Evolutionary conservation across 2,329 filamentous ascomycete species (phyloP), one percentile per base, ranked within the genome.

Genomic region (Macrophomina phaseolina): DNA sequence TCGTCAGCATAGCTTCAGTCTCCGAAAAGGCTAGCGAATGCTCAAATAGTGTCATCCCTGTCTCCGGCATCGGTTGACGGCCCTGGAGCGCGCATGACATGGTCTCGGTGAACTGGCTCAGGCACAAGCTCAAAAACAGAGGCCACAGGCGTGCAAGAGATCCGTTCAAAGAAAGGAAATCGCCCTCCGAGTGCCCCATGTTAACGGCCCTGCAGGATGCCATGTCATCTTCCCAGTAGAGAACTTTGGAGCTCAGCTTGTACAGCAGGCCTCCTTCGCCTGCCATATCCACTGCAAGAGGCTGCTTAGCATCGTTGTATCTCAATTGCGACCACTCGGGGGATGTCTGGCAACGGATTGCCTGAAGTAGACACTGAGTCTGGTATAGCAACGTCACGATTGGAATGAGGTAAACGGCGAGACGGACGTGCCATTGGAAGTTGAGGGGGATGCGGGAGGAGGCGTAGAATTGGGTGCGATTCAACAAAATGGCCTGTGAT

Each of bases 11-110:
- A 36, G 92, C 90, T 77, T 99, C 95, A 8, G 94, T 94, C 78
- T 99, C 95, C 11, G 94, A 93, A 80, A 98, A 99, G 2, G 94
- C 94, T 8, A 99, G 84, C 0, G 94, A 97, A 75, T 97, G 94
- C 76, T 99, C 95, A 73, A 98, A 97, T 2, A 97, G 86, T 0
- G 94, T 97, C 92, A 98, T 97, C 18, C 93, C 94, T 1, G 93
- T 96, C 79, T 98, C 95, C 0, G 92, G 90, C 69, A 91, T 87
- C 0, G 92, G 87, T 2, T 88, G 86, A 2, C 91, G 88, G 38
- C 94, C 94, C 77, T 97, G 93, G 6, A 98, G 85, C 9, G 94
- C 92, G 77, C 93, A 97, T 4, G 91, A 90, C 9, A 98, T 81
- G 0, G 92, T 95, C 78, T 98, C 95, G 23, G 97, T 81, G 71